phyloP scores from a whole-genome alignment of 2,329 filamentous ascomycete genomes.

The Macrophomina tecta region DNA sequence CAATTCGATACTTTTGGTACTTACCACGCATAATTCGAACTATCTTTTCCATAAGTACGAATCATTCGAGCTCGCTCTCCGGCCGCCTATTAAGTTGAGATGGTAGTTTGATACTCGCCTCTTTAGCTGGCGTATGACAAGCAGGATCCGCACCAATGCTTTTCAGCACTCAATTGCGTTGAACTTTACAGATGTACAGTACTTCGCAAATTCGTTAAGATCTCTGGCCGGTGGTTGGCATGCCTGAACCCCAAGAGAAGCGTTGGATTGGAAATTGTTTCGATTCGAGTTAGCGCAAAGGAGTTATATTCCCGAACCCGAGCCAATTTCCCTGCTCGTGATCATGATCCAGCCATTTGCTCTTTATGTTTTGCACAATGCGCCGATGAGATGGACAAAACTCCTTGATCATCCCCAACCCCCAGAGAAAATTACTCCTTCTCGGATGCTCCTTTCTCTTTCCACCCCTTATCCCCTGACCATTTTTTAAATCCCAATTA shows the following conservation, averaged over 20 bases:
- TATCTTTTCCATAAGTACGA: too few relatives aligned
- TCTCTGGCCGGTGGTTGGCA: not conserved
- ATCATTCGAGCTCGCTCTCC: too few relatives aligned
- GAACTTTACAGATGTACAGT: not conserved
- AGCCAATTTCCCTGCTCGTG: slow-evolving; percentile 22
- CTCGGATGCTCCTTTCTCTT: slow-evolving; percentile 14
- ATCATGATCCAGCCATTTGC: slow-evolving; percentile 23
- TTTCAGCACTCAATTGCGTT: too few relatives aligned
- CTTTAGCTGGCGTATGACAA: too few relatives aligned
- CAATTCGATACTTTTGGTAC: too few relatives aligned
- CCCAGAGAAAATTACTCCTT: slow-evolving; percentile 18
- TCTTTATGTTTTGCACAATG: slow-evolving; percentile 16
- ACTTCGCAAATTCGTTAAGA: not conserved
- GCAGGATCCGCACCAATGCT: too few relatives aligned
- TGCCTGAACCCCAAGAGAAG: not conserved
- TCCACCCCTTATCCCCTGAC: slow-evolving; percentile 9
- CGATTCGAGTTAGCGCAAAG: slow-evolving; percentile 24
- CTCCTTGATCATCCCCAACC: slow-evolving; percentile 8
- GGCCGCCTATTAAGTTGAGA: too few relatives aligned
- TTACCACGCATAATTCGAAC: too few relatives aligned
- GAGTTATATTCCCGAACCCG: slow-evolving; percentile 17
- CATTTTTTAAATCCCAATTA: slow-evolving; percentile 14
- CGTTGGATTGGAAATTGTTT: slow-evolving; percentile 24
- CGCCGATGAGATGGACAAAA: slow-evolving; percentile 21
- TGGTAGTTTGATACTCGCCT: too few relatives aligned